phyloP scores from a whole-genome alignment of 1,284 basidiomycete species.

The Sporisorium reilianum region DNA sequence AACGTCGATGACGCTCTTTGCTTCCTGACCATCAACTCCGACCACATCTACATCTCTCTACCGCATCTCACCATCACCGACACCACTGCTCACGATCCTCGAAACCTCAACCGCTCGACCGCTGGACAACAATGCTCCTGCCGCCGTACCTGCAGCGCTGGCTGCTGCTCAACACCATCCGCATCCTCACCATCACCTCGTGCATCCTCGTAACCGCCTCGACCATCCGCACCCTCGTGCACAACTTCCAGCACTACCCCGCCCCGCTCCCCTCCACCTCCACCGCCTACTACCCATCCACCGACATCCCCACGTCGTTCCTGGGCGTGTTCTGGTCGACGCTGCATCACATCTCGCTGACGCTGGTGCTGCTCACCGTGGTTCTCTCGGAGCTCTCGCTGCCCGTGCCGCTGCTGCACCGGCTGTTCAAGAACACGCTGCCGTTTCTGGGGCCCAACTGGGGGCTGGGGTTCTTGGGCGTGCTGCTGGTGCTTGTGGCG shows the following conservation, averaged over 20 bases:
- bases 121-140: constrained; percentile 21
- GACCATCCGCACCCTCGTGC: constrained; percentile 23
- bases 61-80: not conserved
- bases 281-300: constrained; percentile 34
- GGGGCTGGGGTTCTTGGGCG: constrained; percentile 50
- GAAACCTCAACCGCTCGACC: no score
- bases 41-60: no score
- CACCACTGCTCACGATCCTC: not conserved
- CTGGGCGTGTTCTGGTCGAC: constrained; percentile 60
- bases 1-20: not conserved
- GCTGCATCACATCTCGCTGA: constrained; percentile 41
- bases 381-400: constrained; percentile 50
- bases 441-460: constrained; percentile 53
- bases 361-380: constrained; percentile 31
- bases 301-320: constrained; percentile 54
- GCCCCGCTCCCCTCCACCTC: constrained; percentile 5
- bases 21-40: constrained; percentile 1
- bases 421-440: constrained; percentile 46
- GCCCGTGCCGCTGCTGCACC: constrained; percentile 29
- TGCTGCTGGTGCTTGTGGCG: constrained; percentile 43
- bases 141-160: constrained; percentile 48
- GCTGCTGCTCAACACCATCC: constrained; percentile 44
- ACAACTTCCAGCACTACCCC: constrained; percentile 36
- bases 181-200: constrained; percentile 41
- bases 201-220: constrained; percentile 36